phyloP scores from a whole-genome alignment of 2,329 filamentous ascomycete species.

The Dendryphion nanum region DNA sequence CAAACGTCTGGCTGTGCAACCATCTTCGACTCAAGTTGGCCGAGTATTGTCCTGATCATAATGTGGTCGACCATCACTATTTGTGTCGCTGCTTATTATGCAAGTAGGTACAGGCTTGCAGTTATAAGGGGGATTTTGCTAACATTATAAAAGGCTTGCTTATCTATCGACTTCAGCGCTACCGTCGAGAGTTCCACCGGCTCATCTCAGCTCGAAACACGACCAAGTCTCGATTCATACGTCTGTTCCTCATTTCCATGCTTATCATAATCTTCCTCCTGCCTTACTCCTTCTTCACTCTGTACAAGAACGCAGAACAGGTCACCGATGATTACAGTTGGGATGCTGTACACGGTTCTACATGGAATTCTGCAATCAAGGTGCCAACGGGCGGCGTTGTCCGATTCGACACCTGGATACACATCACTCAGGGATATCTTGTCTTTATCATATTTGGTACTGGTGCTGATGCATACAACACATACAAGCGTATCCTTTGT shows the following conservation, averaged over 20 bases:
- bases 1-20: constrained; percentile 60
- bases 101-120: constrained; percentile 51
- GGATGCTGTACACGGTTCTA: constrained; percentile 49
- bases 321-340: constrained; percentile 52
- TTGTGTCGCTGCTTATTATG: constrained; percentile 55
- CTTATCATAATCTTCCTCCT: constrained; percentile 51
- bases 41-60: constrained; percentile 52
- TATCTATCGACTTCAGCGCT: constrained; percentile 58
- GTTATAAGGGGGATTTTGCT: no score
- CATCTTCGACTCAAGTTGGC: constrained; percentile 57
- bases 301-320: constrained; percentile 32
- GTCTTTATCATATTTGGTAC: constrained; percentile 66
- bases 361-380: constrained; percentile 51
- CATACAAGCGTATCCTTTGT: constrained; percentile 27
- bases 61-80: constrained; percentile 59
- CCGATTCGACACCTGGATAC: constrained; percentile 58
- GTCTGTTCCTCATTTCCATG: constrained; percentile 59
- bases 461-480: constrained; percentile 55
- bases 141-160: constrained; percentile 61
- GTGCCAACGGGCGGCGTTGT: constrained; percentile 46
- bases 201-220: constrained; percentile 56
- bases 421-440: constrained; percentile 53
- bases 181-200: constrained; percentile 57
- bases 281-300: constrained; percentile 53
- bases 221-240: constrained; percentile 60